Evolutionary conservation across 495 filamentous ascomycete species (phyloP).

Genomic region (Hypoxylon rickii): DNA sequence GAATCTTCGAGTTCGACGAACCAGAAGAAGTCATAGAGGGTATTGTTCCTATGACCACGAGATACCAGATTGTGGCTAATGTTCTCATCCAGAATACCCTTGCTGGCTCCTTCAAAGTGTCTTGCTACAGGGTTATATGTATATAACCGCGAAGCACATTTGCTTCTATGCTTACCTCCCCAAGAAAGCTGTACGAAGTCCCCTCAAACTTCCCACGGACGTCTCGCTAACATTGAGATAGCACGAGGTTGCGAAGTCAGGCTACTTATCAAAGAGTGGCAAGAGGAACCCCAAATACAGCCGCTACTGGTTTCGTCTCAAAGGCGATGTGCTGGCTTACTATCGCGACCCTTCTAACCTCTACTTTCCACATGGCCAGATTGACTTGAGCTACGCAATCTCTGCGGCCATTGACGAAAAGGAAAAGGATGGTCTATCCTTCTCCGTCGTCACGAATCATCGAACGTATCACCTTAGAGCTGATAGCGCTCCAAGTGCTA

Average conservation of each 20-base stretch:
- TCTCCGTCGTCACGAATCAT: constrained; percentile 81
- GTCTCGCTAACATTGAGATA: constrained; percentile 43
- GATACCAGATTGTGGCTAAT: constrained; percentile 1
- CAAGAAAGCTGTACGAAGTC: constrained; percentile 71
- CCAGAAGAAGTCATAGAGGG: constrained; percentile 85
- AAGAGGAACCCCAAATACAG: constrained; percentile 87
- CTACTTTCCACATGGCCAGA: constrained; percentile 91
- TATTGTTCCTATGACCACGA: constrained; percentile 33
- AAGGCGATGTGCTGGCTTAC: constrained; percentile 94
- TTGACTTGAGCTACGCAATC: constrained; percentile 91
- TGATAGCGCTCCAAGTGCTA: constrained; percentile 85
- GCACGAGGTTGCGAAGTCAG: constrained; percentile 82
- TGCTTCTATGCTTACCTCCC: constrained; percentile 98
- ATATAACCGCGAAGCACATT: constrained; percentile 90
- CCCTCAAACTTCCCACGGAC: not conserved
- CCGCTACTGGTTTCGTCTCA: constrained; percentile 95
- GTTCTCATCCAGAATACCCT: constrained; percentile 70
- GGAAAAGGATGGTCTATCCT: constrained; percentile 74
- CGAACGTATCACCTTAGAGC: constrained; percentile 86
- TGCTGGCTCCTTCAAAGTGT: constrained; percentile 94
- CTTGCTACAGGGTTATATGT: constrained; percentile 93
- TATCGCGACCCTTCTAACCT: constrained; percentile 80
- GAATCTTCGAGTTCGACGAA: constrained; percentile 86
- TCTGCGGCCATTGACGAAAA: constrained; percentile 76
- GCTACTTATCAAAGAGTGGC: constrained; percentile 86